Evolutionary conservation across 2,329 filamentous ascomycete genomes (phyloP).

Genomic region (Cladosporium sp.): DNA sequence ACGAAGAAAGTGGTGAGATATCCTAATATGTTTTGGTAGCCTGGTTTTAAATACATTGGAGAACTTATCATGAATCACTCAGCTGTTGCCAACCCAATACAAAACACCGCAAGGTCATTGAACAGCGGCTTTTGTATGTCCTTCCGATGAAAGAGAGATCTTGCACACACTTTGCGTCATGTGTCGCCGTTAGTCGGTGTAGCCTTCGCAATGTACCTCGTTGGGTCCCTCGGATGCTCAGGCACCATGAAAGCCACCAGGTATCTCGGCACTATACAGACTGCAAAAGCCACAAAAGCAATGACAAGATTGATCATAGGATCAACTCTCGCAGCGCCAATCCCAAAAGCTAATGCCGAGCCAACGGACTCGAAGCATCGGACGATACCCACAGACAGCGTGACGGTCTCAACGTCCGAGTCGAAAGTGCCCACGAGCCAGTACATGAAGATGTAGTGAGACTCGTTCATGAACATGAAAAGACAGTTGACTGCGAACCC

Average conservation of each 20-base stretch:
- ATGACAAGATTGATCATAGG: neutral
- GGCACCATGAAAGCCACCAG: neutral
- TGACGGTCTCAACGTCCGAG: neutral
- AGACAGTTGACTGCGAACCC: neutral
- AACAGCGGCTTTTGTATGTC: no score
- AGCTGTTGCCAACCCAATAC: no score
- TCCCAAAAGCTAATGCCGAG: conserved; percentile 3
- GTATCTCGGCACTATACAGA: neutral
- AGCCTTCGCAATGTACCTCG: neutral
- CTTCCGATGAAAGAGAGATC: no score
- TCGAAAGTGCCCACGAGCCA: neutral
- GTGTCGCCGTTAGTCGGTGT: no score
- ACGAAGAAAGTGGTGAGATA: no score
- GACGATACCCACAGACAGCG: neutral
- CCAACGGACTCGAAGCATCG: neutral
- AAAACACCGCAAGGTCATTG: no score
- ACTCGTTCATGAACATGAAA: conserved; percentile 5
- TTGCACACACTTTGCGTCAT: no score
- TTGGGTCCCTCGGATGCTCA: neutral
- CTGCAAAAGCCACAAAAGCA: neutral
- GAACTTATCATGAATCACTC: no score
- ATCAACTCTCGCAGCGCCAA: neutral
- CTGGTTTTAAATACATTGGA: no score
- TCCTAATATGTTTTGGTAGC: no score
- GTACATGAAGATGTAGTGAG: conserved; percentile 1